Conservation (phyloP, 805 yeast genomes). For the Scheffersomyces lignosus region DNA sequence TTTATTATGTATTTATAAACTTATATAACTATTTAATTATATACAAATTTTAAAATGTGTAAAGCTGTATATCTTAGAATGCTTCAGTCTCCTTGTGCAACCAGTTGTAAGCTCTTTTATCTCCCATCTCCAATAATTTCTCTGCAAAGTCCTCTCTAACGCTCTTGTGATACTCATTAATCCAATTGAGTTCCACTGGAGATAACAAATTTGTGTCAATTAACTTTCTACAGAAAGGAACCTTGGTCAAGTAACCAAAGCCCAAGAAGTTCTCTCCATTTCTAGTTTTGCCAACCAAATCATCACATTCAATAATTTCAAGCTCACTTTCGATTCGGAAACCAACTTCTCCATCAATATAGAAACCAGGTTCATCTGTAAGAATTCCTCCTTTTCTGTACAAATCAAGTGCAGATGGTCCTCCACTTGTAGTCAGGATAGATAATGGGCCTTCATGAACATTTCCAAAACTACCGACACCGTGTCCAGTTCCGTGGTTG, state of each 20-base stretch:
- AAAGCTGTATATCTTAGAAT: not conserved
- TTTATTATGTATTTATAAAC: not conserved
- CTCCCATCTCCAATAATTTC: conserved; percentile 51
- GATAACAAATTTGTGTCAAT: conserved; percentile 33
- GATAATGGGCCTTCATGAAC: conserved; percentile 97
- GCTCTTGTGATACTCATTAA: conserved; percentile 36
- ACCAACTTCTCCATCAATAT: conserved; percentile 87
- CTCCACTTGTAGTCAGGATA: conserved; percentile 56
- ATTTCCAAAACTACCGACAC: conserved; percentile 87
- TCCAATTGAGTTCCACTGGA: conserved; percentile 35
- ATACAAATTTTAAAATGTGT: not conserved
- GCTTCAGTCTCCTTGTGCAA: conserved; percentile 62
- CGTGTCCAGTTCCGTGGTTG: conserved; percentile 96
- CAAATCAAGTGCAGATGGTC: conserved; percentile 47
- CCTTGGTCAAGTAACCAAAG: conserved; percentile 42
- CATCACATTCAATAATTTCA: conserved; percentile 47
- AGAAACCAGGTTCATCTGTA: conserved; percentile 94
- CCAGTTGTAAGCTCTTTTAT: conserved; percentile 68
- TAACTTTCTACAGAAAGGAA: conserved; percentile 38
- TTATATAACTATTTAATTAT: not conserved
- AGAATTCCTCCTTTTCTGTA: conserved; percentile 64
- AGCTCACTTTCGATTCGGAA: conserved; percentile 86
- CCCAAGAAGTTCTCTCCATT: conserved; percentile 32
- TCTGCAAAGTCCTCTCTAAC: conserved; percentile 32
- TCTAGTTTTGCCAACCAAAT: conserved; percentile 40